Evolutionary conservation across 2,329 filamentous ascomycete genomes (phyloP).

Genomic region (Cladophialophora yegresii): DNA sequence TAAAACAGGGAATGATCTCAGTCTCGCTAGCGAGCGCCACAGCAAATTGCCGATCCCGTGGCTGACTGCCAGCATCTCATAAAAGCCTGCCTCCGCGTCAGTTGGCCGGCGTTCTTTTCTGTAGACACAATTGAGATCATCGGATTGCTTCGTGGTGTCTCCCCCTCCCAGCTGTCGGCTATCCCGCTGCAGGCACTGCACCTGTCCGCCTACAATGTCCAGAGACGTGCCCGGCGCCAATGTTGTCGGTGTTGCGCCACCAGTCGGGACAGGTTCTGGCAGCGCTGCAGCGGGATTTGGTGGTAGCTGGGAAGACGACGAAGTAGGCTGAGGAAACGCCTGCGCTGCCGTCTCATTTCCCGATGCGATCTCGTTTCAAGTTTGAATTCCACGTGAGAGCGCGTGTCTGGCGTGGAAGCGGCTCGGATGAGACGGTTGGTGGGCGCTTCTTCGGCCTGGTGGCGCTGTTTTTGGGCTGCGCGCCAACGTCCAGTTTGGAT

Average conservation of each 20-base stretch:
- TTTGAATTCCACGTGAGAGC: slow-evolving; percentile 26
- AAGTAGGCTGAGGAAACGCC: slow-evolving; percentile 25
- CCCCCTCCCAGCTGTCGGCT: slow-evolving; percentile 14
- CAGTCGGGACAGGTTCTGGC: slow-evolving; percentile 5
- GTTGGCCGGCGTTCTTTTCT: slow-evolving; percentile 8
- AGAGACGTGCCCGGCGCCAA: slow-evolving; percentile 8
- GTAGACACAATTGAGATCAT: slow-evolving; percentile 27
- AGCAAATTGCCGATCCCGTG: slow-evolving; percentile 15
- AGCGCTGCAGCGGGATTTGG: slow-evolving; percentile 9
- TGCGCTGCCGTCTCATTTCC: slow-evolving; percentile 14
- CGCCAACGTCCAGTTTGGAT: slow-evolving; percentile 29
- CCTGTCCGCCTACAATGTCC: background rate
- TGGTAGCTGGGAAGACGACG: slow-evolving; percentile 25
- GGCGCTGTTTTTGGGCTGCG: slow-evolving; percentile 32
- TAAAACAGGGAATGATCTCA: slow-evolving; percentile 29
- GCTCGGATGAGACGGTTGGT: slow-evolving; percentile 30
- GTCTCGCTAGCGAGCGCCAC: slow-evolving; percentile 17
- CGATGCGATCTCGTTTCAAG: slow-evolving; percentile 24
- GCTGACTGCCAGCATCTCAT: slow-evolving; percentile 19
- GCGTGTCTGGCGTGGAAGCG: slow-evolving; percentile 32
- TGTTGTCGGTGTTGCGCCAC: slow-evolving; percentile 19
- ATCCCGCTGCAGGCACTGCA: slow-evolving; percentile 3
- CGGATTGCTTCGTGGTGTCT: slow-evolving; percentile 31
- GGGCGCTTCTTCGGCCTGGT: slow-evolving; percentile 35
- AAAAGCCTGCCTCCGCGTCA: slow-evolving; percentile 21